These are phyloP conservation scores for Mrakia blollopis DNA, from an alignment of 768 basidiomycete genomes.

Conservation along the genomic window DNA sequence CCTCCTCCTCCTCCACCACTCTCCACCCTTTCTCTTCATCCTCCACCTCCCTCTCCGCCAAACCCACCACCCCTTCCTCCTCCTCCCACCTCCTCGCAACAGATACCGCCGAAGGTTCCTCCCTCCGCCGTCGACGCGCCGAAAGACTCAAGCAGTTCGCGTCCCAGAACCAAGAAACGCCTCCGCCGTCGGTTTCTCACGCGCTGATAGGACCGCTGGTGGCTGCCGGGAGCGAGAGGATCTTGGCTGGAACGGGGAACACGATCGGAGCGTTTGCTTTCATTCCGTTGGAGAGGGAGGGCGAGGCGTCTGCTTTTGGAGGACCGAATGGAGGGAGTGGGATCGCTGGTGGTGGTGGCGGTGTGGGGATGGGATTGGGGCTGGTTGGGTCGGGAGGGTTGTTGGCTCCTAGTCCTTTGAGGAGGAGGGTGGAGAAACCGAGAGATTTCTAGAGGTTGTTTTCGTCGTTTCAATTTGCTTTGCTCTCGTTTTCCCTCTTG, in stretches of 20 bases:
- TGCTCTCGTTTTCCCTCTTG: too few relatives aligned
- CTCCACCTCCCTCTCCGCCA: not conserved
- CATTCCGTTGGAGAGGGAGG: not conserved
- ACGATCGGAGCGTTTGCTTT: not conserved
- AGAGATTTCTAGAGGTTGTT: not conserved
- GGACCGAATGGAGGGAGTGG: not conserved
- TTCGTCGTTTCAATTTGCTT: too few relatives aligned
- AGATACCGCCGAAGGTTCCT: not conserved
- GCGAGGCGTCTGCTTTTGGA: not conserved
- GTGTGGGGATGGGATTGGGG: too few relatives aligned
- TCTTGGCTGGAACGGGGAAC: not conserved
- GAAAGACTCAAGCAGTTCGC: conserved; percentile 7
- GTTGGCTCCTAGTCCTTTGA: not conserved
- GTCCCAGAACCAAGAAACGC: not conserved
- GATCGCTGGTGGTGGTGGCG: not conserved
- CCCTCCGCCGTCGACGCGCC: conserved; percentile 17
- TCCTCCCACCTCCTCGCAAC: too few relatives aligned
- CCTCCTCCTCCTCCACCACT: not conserved
- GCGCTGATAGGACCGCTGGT: conserved; percentile 1
- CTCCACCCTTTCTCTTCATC: not conserved
- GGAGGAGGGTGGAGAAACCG: conserved; percentile 7
- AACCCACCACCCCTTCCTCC: not conserved
- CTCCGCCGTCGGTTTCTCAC: conserved; percentile 7
- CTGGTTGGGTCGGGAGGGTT: not conserved
- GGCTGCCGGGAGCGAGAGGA: not conserved